A percentile compares a stretch with the other conserved stretches of the same genome.
These are phyloP conservation scores for Penicillium dipodomyicola DNA, from an alignment of 495 filamentous ascomycete genomes.

Conservation along the genomic window DNA sequence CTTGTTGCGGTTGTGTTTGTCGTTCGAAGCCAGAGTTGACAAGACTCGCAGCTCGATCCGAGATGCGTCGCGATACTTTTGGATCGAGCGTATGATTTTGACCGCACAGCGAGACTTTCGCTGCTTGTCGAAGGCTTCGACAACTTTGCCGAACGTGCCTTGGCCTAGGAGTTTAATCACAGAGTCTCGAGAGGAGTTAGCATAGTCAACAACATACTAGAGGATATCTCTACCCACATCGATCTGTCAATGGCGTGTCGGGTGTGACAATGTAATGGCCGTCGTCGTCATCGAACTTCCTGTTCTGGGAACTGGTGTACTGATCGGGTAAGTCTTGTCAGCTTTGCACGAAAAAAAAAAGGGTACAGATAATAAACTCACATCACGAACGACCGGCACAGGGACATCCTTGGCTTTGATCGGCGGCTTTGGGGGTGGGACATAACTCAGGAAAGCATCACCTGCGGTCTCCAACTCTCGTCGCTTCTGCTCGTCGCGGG, in stretches of 20 bases:
- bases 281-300: slow-evolving; percentile 89
- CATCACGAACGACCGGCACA: slow-evolving; percentile 77
- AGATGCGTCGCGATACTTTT: slow-evolving; percentile 97
- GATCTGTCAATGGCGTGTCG: slow-evolving; percentile 75
- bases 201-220: slow-evolving; percentile 5
- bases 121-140: slow-evolving; percentile 80
- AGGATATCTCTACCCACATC: slow-evolving; percentile 65
- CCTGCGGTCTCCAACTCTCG: slow-evolving; percentile 63
- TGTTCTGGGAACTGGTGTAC: slow-evolving; percentile 44
- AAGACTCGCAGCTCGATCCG: slow-evolving; percentile 92
- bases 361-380: slow-evolving; percentile 49
- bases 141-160: slow-evolving; percentile 97
- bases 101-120: slow-evolving; percentile 80
- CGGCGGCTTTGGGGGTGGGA: slow-evolving; percentile 79
- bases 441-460: slow-evolving; percentile 74
- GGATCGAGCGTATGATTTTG: slow-evolving; percentile 96
- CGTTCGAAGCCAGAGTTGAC: slow-evolving; percentile 85
- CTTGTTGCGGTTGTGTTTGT: slow-evolving; percentile 86
- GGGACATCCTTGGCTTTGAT: slow-evolving; percentile 91
- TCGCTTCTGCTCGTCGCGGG: slow-evolving; percentile 76
- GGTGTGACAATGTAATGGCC: slow-evolving; percentile 92
- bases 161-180: slow-evolving; percentile 87
- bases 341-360: slow-evolving; percentile 5
- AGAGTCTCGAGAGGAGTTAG: slow-evolving; percentile 58
- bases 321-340: slow-evolving; percentile 25